These are phyloP conservation scores for Alternaria consortialis DNA, from an alignment of 2,329 filamentous ascomycete species.

Conservation along the genomic window DNA sequence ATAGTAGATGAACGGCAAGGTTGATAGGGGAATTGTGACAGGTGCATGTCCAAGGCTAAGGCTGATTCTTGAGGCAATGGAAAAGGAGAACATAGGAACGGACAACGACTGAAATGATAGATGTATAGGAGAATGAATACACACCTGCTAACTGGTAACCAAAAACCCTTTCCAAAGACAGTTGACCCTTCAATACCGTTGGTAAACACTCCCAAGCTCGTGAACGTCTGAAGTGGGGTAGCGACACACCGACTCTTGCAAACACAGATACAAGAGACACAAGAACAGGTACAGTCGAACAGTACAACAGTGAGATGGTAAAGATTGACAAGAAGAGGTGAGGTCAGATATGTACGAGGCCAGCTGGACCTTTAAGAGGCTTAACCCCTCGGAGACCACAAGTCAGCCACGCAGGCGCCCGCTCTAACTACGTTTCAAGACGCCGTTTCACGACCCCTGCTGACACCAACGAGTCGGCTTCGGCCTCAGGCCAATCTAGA, in stretches of 20 bases:
- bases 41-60: neutral
- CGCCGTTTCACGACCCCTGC: slow-evolving; percentile 49
- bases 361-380: slow-evolving; percentile 34
- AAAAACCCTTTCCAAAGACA: neutral
- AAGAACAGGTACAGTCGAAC: slow-evolving; percentile 3
- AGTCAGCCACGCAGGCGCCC: slow-evolving; percentile 48
- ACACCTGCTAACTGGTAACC: slow-evolving; percentile 5
- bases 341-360: slow-evolving; percentile 28
- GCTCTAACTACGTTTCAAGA: slow-evolving; percentile 45
- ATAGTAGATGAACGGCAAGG: neutral
- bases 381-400: slow-evolving; percentile 19
- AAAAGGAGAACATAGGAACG: neutral
- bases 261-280: slow-evolving; percentile 14
- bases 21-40: neutral
- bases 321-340: slow-evolving; percentile 29
- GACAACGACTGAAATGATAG: neutral
- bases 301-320: slow-evolving; percentile 11
- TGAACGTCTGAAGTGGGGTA: slow-evolving; percentile 14
- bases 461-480: slow-evolving; percentile 39
- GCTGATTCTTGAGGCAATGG: neutral
- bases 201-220: neutral
- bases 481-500: slow-evolving; percentile 30
- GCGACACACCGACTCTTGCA: neutral
- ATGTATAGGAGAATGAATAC: neutral
- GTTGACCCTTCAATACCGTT: neutral